Conservation (phyloP, 176 grass and related monocot species). For the Oryza punctata region DNA sequence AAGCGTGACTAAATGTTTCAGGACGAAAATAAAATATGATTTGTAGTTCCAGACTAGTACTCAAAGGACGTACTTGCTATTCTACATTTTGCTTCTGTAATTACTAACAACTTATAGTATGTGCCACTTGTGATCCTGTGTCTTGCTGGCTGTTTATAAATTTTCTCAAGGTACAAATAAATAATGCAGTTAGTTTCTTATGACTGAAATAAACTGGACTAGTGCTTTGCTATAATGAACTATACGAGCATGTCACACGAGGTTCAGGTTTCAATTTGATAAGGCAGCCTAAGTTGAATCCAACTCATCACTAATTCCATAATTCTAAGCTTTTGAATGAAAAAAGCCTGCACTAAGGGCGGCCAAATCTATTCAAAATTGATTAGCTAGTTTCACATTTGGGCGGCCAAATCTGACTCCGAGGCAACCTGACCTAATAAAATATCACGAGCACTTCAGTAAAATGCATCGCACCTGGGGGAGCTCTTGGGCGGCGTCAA, state of each 20-base stretch:
- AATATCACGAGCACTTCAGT: not conserved
- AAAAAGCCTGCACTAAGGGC: not conserved
- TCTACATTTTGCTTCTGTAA: not conserved
- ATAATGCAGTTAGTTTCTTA: slow-evolving; percentile 1
- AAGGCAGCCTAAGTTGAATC: not conserved
- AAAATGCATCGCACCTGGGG: slow-evolving; percentile 59
- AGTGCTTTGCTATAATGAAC: slow-evolving; percentile 11
- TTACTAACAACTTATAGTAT: too few relatives aligned
- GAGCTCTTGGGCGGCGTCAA: slow-evolving; percentile 84
- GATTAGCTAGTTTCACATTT: not conserved
- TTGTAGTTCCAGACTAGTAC: not conserved
- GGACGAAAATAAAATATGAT: not conserved
- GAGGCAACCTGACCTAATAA: not conserved
- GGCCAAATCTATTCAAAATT: not conserved
- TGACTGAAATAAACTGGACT: not conserved
- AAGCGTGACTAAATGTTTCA: not conserved
- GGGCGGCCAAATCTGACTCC: not conserved
- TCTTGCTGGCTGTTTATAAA: not conserved
- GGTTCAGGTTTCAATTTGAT: not conserved
- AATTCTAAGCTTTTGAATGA: not conserved
- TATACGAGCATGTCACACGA: not conserved
- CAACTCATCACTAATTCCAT: not conserved
- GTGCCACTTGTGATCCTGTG: not conserved
- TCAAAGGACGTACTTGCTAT: not conserved
- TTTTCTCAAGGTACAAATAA: not conserved